These are phyloP conservation scores for Spathaspora arborariae DNA, from an alignment of 805 yeast genomes.

Conservation along the genomic window DNA sequence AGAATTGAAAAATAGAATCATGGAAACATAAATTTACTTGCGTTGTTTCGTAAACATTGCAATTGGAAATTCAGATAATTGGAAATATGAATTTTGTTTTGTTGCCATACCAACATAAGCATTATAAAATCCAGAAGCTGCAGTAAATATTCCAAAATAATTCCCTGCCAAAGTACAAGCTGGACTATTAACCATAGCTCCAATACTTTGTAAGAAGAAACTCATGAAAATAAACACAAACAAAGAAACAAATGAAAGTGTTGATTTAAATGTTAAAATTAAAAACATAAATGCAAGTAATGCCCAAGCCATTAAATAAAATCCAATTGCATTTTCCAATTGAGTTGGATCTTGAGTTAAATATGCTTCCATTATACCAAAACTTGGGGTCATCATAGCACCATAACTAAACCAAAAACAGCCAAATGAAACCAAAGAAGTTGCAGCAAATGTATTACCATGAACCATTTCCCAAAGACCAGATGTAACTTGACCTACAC, in stretches of 20 bases:
- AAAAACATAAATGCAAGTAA: slow-evolving; percentile 59
- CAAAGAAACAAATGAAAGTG: slow-evolving; percentile 47
- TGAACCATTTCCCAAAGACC: slow-evolving; percentile 49
- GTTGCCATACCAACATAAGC: slow-evolving; percentile 61
- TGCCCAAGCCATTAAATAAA: slow-evolving; percentile 60
- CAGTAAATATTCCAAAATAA: slow-evolving; percentile 51
- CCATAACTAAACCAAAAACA: slow-evolving; percentile 54
- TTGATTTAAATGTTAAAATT: slow-evolving; percentile 51
- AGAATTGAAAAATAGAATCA: background rate
- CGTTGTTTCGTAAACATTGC: slow-evolving; percentile 8
- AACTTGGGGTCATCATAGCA: slow-evolving; percentile 48
- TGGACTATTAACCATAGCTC: slow-evolving; percentile 45
- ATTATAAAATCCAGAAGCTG: slow-evolving; percentile 58
- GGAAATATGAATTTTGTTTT: slow-evolving; percentile 54
- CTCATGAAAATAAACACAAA: slow-evolving; percentile 53
- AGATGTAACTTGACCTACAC: slow-evolving; percentile 45
- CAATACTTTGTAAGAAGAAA: slow-evolving; percentile 39
- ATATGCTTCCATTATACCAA: slow-evolving; percentile 50
- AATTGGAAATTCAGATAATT: slow-evolving; percentile 44
- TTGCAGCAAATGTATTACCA: slow-evolving; percentile 55
- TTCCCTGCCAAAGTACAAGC: slow-evolving; percentile 57
- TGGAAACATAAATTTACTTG: background rate
- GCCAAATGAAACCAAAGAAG: slow-evolving; percentile 51
- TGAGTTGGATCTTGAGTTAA: slow-evolving; percentile 35
- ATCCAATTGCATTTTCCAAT: slow-evolving; percentile 49